Evolutionary conservation across 1,139 yeast genomes (phyloP), one percentile per base, ranked within the genome.

Genomic region (Yamadazyma conglobata): DNA sequence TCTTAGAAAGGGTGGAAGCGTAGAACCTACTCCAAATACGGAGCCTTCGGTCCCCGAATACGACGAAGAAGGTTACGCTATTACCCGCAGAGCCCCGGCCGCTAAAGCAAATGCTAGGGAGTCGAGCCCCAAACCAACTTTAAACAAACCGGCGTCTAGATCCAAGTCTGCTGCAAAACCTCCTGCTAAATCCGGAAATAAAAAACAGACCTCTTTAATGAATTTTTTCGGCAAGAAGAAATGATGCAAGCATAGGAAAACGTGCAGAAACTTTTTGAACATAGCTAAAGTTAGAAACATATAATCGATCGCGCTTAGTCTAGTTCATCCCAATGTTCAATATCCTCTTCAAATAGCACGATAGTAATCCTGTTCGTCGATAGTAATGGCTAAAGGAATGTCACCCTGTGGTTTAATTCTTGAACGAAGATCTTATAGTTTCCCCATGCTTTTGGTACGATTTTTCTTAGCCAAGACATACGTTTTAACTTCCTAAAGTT

Each of bases 51-150:
- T 27, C 13, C 46, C 46, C 15, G 54, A 51, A 37, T 52, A 59
- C 19, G 73, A 64, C 34, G 70, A 60, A 17, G 71, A 65, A 27
- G 73, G 72, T n/a, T 66, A 60, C 38, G 50, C 62, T 15, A 58
- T 62, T 4, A 55, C 65, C 12, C 54, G 52, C 31, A 28, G 37
- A 5, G 31, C 22, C 14, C 34, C 35, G 10, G 32, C 37, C 12
- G 35, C 40, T 16, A 26, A 34, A 15, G 34, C 42, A 18, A 48
- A 45, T 22, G 39, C 47, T 7, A 40, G 46, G 7, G 47, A 46
- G 23, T 39, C 47, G 7, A 39, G 47, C 6, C 35, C 35, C 5
- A 42, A 32, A 22, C 33, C 40, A 22, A 37, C n/a, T n/a, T n/a
- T n/a, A n/a, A n/a, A n/a, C n/a, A n/a, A n/a, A n/a, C n/a, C n/a